Evolutionary conservation across 2,329 filamentous ascomycete species (phyloP), one percentile per base, ranked within the genome.

Genomic region (Ophiostoma novo-ulmi): DNA sequence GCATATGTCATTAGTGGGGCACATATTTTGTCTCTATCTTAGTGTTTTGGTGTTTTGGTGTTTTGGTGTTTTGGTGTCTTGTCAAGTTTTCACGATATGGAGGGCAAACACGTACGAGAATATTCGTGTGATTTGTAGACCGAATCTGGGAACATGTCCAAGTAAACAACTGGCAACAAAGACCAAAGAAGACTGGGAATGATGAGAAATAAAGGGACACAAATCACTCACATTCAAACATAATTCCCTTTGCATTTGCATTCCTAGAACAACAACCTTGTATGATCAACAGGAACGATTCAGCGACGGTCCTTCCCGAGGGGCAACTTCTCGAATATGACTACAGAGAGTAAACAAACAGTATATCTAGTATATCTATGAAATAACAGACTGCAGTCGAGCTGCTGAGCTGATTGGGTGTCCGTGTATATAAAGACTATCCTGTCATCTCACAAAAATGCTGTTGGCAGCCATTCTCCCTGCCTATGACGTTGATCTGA

Each of bases 1-100:
- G 52, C 52, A 58, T 58, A 58, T 58, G 52, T 58, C 52, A 58
- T 58, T 26, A 8, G 52, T 13, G 52, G 52, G 52, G 52, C 17
- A 17, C 26, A 3, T 26, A 3, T 17, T 10, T 58, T 3, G 3
- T 58, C 52, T 26, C 17, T 22, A 58, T 58, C 52, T 55, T 26
- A 8, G 8, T 7, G n/a, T 31, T 31, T 44, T 44, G 39, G 39
- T 5, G 10, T 11, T 44, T 17, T 44, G 11, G 39, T 44, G 14
- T 41, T 14, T 14, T 41, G 8, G 5, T 5, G 20, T n/a, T n/a
- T n/a, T n/a, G n/a, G n/a, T n/a, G n/a, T n/a, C n/a, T n/a, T n/a
- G n/a, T n/a, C n/a, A 13, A n/a, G 26, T 58, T 26, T 2, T 58
- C 52, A 58, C 52, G 52, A 58, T 58, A n/a, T 17, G 20, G 17